These are phyloP conservation scores for Asterophora lycoperdoides DNA, from an alignment of 768 basidiomycete species.

Conservation along the genomic window DNA sequence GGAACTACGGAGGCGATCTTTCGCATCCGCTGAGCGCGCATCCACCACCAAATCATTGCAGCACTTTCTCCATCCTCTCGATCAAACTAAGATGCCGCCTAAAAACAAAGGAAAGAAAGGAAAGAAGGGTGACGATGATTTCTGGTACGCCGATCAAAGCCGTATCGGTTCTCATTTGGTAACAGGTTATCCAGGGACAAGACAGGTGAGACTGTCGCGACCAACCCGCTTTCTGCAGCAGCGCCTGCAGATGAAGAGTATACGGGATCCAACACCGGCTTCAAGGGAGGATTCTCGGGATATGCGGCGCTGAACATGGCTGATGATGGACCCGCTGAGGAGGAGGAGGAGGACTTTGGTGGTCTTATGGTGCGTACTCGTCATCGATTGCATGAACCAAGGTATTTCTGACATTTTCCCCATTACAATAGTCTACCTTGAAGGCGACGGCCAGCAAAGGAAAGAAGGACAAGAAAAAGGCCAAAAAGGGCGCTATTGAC, in stretches of 20 bases:
- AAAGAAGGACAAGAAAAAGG: conserved; percentile 52
- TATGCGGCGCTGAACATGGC: conserved; percentile 46
- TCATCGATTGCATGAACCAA: not conserved
- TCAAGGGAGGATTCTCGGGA: conserved; percentile 41
- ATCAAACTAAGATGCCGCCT: conserved; percentile 39
- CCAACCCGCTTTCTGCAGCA: conserved; percentile 34
- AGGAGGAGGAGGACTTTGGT: conserved; percentile 65
- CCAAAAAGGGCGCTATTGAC: conserved; percentile 49
- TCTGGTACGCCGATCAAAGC: conserved; percentile 52
- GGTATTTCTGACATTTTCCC: not conserved
- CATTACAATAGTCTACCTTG: conserved; percentile 48
- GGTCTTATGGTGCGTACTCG: conserved; percentile 63
- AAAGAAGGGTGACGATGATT: conserved; percentile 79
- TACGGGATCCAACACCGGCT: not conserved
- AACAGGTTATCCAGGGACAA: conserved; percentile 48
- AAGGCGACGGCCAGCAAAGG: conserved; percentile 49
- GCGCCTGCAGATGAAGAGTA: conserved; percentile 41
- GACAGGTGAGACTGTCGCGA: conserved; percentile 52
- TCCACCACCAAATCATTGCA: not conserved
- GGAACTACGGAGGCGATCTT: conserved; percentile 2
- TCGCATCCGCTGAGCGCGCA: not conserved
- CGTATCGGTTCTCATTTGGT: conserved; percentile 12
- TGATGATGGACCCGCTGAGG: conserved; percentile 40
- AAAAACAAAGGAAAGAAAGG: conserved; percentile 84
- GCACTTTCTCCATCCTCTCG: conserved; percentile 1